Evolutionary conservation across 495 filamentous ascomycete genomes (phyloP).

Genomic region (Beverwykella pulmonaria): DNA sequence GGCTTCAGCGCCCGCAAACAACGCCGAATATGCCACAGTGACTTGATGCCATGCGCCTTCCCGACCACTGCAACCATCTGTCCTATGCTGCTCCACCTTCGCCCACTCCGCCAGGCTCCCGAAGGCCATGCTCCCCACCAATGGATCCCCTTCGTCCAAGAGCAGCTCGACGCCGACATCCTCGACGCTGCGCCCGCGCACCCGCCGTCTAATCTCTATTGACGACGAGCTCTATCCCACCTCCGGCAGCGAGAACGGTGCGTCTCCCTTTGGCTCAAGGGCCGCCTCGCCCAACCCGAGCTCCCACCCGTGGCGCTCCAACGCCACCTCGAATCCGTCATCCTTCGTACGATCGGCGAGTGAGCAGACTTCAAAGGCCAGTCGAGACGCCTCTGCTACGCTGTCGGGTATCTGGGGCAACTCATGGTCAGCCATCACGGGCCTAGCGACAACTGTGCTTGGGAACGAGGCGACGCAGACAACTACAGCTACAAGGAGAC

Average conservation of each 20-base stretch:
- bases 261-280: slow-evolving; percentile 42
- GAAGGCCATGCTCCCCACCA: slow-evolving; percentile 40
- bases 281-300: slow-evolving; percentile 44
- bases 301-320: slow-evolving; percentile 37
- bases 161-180: slow-evolving; percentile 38
- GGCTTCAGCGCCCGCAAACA: slow-evolving; percentile 1
- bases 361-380: slow-evolving; percentile 10
- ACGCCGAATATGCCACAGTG: slow-evolving; percentile 28
- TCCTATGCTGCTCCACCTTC: slow-evolving; percentile 38
- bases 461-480: slow-evolving; percentile 44
- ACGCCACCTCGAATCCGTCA: slow-evolving; percentile 20
- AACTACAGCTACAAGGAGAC: slow-evolving; percentile 42
- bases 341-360: slow-evolving; percentile 20
- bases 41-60: slow-evolving; percentile 36
- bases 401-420: slow-evolving; percentile 42
- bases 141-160: slow-evolving; percentile 35
- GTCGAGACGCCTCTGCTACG: slow-evolving; percentile 10
- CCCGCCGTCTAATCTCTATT: slow-evolving; percentile 46
- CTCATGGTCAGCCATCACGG: slow-evolving; percentile 49
- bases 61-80: slow-evolving; percentile 11
- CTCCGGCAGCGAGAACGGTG: slow-evolving; percentile 23
- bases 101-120: slow-evolving; percentile 28
- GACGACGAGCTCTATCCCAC: slow-evolving; percentile 40
- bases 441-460: slow-evolving; percentile 49
- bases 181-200: slow-evolving; percentile 44